Base-by-base conservation (phyloP, 768 basidiomycete species). In the Lactarius evosmus region DNA sequence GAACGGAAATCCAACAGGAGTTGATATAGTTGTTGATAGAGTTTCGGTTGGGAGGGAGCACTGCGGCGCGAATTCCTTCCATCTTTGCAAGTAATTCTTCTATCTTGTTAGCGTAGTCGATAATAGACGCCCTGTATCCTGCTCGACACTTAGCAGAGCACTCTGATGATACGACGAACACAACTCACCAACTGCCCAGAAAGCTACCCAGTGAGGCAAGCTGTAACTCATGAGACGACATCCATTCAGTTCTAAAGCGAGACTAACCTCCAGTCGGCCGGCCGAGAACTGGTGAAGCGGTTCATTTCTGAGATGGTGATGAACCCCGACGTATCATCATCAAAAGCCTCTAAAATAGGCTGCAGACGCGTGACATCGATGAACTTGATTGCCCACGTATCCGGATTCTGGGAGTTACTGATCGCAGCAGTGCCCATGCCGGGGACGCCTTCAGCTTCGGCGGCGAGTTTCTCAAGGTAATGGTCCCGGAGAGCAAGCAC, bases 251-350 rank as follows among this genome's bases (percentile, higher is more conserved):
- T 56, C 9, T 22, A 4, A 65, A 56, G 27, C 8, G n/a, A 36
- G 19, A 60, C 66, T 29, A 22, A 66, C 66, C 57, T 77, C 75
- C 75, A 77, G 6, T 65, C 66, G 1, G 32, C 14, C 2, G 74
- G 76, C 7, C 69, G 61, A 27, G 67, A 58, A 3, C 58, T 49
- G 4, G 73, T 74, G 53, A 77, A 75, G 0, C 51, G 56, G 56
- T 77, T 77, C 19, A 75, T 71, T 56, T 77, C 75, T 3, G 62
- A 36, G n/a, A 76, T 69, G 1, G 72, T 72, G 58, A 73, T 70
- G 55, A 71, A 76, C 3, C 76, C 75, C 0, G 74, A 75, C 2
- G 71, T 69, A 54, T 77, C 74, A 30, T 74, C 71, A 58, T 77
- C 76, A 53, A 76, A 69, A 14, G 74, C 74, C 54, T 76, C 76